A percentile compares a stretch with the other conserved stretches of the same genome.
Evolutionary conservation across 2,329 filamentous ascomycete genomes (phyloP).

Genomic region (Dactylonectria estremocensis): DNA sequence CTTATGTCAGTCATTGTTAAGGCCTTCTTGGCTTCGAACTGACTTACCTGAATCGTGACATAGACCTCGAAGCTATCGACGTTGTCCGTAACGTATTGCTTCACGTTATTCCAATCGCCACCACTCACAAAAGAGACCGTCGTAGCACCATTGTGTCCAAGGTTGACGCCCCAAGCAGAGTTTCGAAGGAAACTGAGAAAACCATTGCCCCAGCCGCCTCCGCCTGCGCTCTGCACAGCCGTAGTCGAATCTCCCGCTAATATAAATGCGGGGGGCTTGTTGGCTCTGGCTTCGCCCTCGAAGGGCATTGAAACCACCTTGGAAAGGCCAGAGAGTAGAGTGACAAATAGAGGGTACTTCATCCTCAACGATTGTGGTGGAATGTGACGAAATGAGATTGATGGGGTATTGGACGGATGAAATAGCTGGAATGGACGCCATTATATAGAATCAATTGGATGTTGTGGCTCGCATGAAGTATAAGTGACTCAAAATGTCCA

Average conservation of each 20-base stretch:
- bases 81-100: background rate
- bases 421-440: background rate
- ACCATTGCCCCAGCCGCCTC: slow-evolving; percentile 15
- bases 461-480: background rate
- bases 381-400: background rate
- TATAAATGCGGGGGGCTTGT: slow-evolving; percentile 4
- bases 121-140: slow-evolving; percentile 8
- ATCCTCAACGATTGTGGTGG: background rate
- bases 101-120: background rate
- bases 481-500: background rate
- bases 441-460: background rate
- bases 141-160: slow-evolving; percentile 13
- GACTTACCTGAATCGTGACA: background rate
- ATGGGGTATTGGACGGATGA: background rate
- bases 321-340: background rate
- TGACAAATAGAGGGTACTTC: slow-evolving; percentile 3
- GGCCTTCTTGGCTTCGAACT: too few species aligned
- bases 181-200: slow-evolving; percentile 2
- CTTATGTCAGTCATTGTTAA: background rate
- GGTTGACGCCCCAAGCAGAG: slow-evolving; percentile 10
- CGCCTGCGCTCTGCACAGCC: background rate
- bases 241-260: slow-evolving; percentile 12
- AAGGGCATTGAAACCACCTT: background rate
- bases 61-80: background rate
- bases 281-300: background rate